Percentiles rank a stretch among this genome's conserved stretches.
phyloP scores from a whole-genome alignment of 2,329 filamentous ascomycete species.

The Chaetomium globosum region DNA sequence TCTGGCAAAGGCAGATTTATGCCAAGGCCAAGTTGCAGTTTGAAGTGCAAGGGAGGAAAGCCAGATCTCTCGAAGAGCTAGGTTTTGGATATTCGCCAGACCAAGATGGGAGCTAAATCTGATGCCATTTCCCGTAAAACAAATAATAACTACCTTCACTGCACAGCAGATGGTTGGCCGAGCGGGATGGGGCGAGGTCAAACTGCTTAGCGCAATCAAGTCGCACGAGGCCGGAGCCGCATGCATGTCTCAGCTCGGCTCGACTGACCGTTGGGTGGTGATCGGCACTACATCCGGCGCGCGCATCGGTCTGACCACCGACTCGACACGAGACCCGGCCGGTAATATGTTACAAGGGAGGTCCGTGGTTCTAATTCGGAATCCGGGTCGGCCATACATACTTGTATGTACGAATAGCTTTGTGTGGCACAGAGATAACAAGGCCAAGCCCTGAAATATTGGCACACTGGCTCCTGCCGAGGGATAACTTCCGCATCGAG shows the following conservation, averaged over 20 bases:
- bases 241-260: constrained; percentile 18
- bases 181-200: not conserved
- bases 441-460: not conserved
- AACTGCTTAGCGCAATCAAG: not conserved
- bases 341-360: not conserved
- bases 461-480: not conserved
- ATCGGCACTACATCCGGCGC: not conserved
- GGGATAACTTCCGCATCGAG: not conserved
- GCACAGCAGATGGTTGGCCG: not conserved
- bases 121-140: not conserved
- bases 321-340: not conserved
- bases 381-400: not conserved
- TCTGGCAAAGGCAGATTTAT: constrained; percentile 71
- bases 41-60: constrained; percentile 63
- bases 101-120: constrained; percentile 18
- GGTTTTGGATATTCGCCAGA: constrained; percentile 62
- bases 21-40: constrained; percentile 74
- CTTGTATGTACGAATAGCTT: no score
- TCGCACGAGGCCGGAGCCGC: not conserved
- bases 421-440: not conserved
- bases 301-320: not conserved
- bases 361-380: not conserved
- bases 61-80: constrained; percentile 69
- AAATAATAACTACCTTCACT: not conserved
- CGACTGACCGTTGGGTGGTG: not conserved